Conservation (phyloP, 2,329 filamentous ascomycete genomes). For the Coniochaeta sp. region DNA sequence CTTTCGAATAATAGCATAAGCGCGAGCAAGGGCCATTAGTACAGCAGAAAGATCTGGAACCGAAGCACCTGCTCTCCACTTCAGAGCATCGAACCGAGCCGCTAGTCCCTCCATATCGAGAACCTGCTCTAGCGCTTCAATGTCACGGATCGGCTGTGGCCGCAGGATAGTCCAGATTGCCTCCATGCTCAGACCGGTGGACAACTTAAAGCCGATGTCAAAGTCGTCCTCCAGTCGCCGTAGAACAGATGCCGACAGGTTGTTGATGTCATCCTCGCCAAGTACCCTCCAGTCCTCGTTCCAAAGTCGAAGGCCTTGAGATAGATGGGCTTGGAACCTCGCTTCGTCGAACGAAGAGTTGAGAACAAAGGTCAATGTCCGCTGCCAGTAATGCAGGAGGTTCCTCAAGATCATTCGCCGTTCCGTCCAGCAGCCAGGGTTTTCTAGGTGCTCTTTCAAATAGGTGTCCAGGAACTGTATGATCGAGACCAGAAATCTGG, state of each 20-base stretch:
- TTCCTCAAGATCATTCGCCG: slow-evolving; percentile 22
- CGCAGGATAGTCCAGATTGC: slow-evolving; percentile 66
- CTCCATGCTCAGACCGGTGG: slow-evolving; percentile 75
- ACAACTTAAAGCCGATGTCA: slow-evolving; percentile 61
- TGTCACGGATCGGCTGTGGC: slow-evolving; percentile 48
- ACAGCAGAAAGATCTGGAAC: slow-evolving; percentile 45
- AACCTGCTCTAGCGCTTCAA: slow-evolving; percentile 36
- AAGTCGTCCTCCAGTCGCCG: slow-evolving; percentile 49
- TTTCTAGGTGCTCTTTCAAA: slow-evolving; percentile 24
- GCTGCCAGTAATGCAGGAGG: slow-evolving; percentile 46
- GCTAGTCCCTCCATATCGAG: slow-evolving; percentile 49
- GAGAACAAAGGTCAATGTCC: slow-evolving; percentile 41
- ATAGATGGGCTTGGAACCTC: slow-evolving; percentile 55
- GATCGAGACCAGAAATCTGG: slow-evolving; percentile 39
- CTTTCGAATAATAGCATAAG: slow-evolving; percentile 47
- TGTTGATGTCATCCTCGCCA: slow-evolving; percentile 18
- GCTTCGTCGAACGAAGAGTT: slow-evolving; percentile 50
- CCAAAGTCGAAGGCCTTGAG: slow-evolving; percentile 38
- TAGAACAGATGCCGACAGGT: slow-evolving; percentile 32
- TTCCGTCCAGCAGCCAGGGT: slow-evolving; percentile 20
- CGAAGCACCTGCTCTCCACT: slow-evolving; percentile 49
- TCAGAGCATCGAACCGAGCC: slow-evolving; percentile 50
- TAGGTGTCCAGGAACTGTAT: slow-evolving; percentile 35
- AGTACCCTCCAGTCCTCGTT: slow-evolving; percentile 20
- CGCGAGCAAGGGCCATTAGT: slow-evolving; percentile 45